These are phyloP conservation scores for Chlamydomonas sp. DNA, from an alignment of 139 green algal species.

Conservation along the genomic window DNA sequence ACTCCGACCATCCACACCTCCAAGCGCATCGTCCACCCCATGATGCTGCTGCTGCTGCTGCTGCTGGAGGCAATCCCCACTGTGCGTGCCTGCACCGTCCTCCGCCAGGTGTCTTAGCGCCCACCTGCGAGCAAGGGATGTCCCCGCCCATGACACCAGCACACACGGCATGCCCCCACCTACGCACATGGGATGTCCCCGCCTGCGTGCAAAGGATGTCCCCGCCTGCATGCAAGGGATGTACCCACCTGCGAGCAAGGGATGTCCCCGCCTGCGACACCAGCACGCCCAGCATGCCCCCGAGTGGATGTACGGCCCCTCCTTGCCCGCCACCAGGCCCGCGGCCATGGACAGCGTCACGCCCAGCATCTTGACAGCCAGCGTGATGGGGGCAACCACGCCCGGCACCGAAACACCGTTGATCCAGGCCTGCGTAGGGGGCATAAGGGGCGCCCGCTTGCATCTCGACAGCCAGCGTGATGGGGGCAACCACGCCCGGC, in stretches of 20 bases:
- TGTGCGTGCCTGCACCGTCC: not conserved
- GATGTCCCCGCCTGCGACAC: not conserved
- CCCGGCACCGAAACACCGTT: not conserved
- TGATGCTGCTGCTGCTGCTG: not conserved
- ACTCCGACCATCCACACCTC: too few relatives aligned
- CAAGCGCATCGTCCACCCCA: too few relatives aligned
- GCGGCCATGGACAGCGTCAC: constrained; percentile 65
- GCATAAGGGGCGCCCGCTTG: too few relatives aligned
- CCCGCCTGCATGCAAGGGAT: too few relatives aligned
- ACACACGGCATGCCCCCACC: not conserved
- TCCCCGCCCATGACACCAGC: too few relatives aligned
- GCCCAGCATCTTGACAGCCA: constrained; percentile 69
- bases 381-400: constrained; percentile 46
- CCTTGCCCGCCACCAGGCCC: constrained; percentile 76
- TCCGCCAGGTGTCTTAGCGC: not conserved
- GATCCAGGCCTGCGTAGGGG: not conserved
- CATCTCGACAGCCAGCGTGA: constrained; percentile 71
- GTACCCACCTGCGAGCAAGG: not conserved
- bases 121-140: not conserved
- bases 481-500: constrained; percentile 24
- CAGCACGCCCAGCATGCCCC: constrained; percentile 64
- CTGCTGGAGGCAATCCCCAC: not conserved
- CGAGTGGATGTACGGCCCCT: constrained; percentile 76
- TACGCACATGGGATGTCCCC: not conserved
- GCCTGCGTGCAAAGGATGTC: not conserved